Base-by-base conservation (phyloP, 2,329 filamentous ascomycete genomes). In the Sporothrix brasiliensis region DNA sequence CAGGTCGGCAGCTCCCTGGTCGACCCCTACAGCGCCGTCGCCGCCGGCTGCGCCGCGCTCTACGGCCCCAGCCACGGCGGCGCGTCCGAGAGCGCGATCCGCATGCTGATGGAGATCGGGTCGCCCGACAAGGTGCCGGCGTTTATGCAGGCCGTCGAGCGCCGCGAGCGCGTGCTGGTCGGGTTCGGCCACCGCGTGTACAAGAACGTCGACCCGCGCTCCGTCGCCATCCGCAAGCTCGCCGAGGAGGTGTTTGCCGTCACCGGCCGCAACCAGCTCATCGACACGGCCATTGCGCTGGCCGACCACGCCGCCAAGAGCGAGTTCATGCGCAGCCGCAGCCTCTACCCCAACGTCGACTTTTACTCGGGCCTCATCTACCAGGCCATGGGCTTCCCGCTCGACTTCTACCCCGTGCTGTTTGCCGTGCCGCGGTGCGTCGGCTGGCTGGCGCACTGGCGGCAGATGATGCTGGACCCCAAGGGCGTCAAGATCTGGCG, bases 21-120 rank as follows among this genome's bases (percentile, higher is more conserved):
- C 0, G 87, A 88, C 74, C 85, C 86, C 0, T 87, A 80, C 72
- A 86, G 83, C 73, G 80, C 85, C 21, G 83, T 87, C 14, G 78
- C 85, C 0, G 83, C 85, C 0, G 80, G 85, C 5, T 82, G 83
- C n/a, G 81, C 85, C 0, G 84, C 84, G 0, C 80, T 84, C 2
- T 86, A 87, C 73, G 86, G 86, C 0, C 85, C 85, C 0, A 84
- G 86, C 0, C 86, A 88, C 76, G 86, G 85, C 69, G 86, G 86
- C n/a, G 86, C 86, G 3, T 86, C 84, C 0, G 86, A 88, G 73
- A 82, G 83, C 27, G 86, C 86, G 0, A 86, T 87, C 75, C 82
- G 83, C 63, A 84, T 84, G 80, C 78, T 87, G 4, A 83, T 83
- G 74, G 80, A 83, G 73, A 84, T 87, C 69, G 84, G 84, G 19